A percentile compares a stretch with the other conserved stretches of the same genome.
Evolutionary conservation across 352 stramenopile genomes (phyloP).

Genomic region (Phytophthora cryptogea): DNA sequence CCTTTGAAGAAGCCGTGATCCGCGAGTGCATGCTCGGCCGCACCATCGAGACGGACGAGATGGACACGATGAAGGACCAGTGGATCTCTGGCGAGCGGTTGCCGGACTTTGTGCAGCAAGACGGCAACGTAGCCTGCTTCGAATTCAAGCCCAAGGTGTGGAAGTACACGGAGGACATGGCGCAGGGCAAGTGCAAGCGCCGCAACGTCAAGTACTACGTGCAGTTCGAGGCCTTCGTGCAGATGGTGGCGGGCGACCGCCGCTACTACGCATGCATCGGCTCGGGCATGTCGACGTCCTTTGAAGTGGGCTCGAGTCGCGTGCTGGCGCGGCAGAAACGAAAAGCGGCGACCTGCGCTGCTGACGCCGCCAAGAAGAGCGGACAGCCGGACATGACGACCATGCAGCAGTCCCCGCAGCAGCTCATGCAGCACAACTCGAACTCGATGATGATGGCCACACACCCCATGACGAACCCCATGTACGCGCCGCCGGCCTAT

Average conservation of each 20-base stretch:
- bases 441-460: conserved; percentile 38
- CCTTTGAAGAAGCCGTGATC: conserved; percentile 86
- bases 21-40: conserved; percentile 84
- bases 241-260: conserved; percentile 70
- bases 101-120: conserved; percentile 85
- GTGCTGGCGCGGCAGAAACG: conserved; percentile 85
- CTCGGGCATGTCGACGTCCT: conserved; percentile 86
- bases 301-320: conserved; percentile 84
- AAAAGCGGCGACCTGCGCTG: conserved; percentile 65
- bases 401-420: conserved; percentile 31
- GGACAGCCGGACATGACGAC: conserved; percentile 36
- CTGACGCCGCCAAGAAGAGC: conserved; percentile 21
- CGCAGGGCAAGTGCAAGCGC: conserved; percentile 88
- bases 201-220: conserved; percentile 91
- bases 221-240: conserved; percentile 87
- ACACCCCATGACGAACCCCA: conserved; percentile 32
- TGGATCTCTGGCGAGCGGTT: conserved; percentile 85
- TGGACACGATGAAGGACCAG: conserved; percentile 86
- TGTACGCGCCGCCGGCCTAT: conserved; percentile 30
- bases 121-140: conserved; percentile 72
- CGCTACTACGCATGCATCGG: conserved; percentile 87
- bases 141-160: conserved; percentile 91
- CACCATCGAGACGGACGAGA: conserved; percentile 75
- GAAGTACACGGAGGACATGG: conserved; percentile 90
- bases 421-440: conserved; percentile 37